Evolutionary conservation across 1,284 basidiomycete species (phyloP).

Genomic region (Apiotrichum laibachii): DNA sequence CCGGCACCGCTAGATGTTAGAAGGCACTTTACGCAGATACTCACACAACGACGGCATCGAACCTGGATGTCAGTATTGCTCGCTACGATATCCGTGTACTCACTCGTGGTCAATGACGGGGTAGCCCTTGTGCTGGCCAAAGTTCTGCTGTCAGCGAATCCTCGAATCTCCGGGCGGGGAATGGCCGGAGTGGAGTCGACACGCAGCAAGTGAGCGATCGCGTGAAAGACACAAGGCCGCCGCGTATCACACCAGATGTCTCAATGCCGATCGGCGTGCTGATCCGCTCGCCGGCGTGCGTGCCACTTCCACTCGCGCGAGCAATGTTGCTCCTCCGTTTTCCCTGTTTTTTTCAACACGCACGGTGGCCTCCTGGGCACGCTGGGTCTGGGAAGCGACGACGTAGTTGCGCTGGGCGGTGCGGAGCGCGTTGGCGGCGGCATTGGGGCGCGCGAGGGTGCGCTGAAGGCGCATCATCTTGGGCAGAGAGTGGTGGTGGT

Average conservation of each 20-base stretch:
- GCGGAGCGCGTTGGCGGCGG: conserved; percentile 18
- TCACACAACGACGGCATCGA: conserved; percentile 94
- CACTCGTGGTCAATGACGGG: conserved; percentile 87
- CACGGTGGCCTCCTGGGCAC: conserved; percentile 48
- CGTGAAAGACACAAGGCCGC: neutral
- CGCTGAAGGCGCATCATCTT: conserved; percentile 34
- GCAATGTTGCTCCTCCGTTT: too few species aligned
- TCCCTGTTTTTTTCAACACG: conserved; percentile 22
- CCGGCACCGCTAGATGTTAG: conserved; percentile 74
- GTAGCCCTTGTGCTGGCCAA: conserved; percentile 59
- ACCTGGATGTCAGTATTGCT: conserved; percentile 55
- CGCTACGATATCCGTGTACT: conserved; percentile 14
- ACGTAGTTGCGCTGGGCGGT: conserved; percentile 35
- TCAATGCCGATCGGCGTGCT: too few species aligned
- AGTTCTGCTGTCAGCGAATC: conserved; percentile 34
- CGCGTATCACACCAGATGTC: too few species aligned
- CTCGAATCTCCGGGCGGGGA: too few species aligned
- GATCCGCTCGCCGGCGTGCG: too few species aligned
- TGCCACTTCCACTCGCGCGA: too few species aligned
- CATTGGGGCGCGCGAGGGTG: conserved; percentile 23
- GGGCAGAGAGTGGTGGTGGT: conserved; percentile 16
- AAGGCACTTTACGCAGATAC: conserved; percentile 36
- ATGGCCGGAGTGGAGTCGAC: too few species aligned
- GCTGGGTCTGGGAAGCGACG: conserved; percentile 43
- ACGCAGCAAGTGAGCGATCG: too few species aligned